Evolutionary conservation across 352 stramenopile species (phyloP).

Genomic region (Thalassiosira mediterranea): DNA sequence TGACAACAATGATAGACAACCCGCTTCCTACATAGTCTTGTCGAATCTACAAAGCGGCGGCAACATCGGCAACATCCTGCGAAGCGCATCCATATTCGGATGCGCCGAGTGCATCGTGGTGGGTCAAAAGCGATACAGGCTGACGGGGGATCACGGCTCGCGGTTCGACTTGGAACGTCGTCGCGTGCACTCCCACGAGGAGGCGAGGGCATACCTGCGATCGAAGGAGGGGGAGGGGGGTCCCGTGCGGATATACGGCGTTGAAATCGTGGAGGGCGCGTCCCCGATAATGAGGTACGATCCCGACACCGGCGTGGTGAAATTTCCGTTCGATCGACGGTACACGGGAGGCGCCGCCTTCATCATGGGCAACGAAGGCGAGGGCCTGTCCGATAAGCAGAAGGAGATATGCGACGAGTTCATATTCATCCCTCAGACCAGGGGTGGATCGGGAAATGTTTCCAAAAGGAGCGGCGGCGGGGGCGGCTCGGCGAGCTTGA

Average conservation of each 20-base stretch:
- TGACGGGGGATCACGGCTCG: slow-evolving; percentile 28
- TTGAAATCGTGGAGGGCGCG: slow-evolving; percentile 32
- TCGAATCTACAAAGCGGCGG: slow-evolving; percentile 32
- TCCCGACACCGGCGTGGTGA: slow-evolving; percentile 13
- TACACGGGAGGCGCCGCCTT: slow-evolving; percentile 12
- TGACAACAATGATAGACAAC: slow-evolving; percentile 28
- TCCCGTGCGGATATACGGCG: slow-evolving; percentile 36
- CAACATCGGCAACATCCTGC: slow-evolving; percentile 35
- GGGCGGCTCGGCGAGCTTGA: slow-evolving; percentile 24
- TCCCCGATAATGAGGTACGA: slow-evolving; percentile 28
- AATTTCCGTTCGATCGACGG: slow-evolving; percentile 20
- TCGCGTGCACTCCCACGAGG: slow-evolving; percentile 23
- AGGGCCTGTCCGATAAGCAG: slow-evolving; percentile 21
- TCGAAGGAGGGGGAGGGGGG: no score
- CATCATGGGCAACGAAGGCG: slow-evolving; percentile 29
- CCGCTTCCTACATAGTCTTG: slow-evolving; percentile 12
- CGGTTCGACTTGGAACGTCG: slow-evolving; percentile 27
- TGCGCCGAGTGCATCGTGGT: slow-evolving; percentile 27
- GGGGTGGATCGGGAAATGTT: slow-evolving; percentile 3
- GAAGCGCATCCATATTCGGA: slow-evolving; percentile 28
- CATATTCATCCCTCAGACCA: slow-evolving; percentile 29
- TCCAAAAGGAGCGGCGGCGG: slow-evolving; percentile 1
- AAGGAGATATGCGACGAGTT: slow-evolving; percentile 33
- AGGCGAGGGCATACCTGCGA: slow-evolving; percentile 15
- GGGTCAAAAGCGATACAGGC: slow-evolving; percentile 24